Conservation (phyloP, 2,329 filamentous ascomycete genomes). For the Fulvia fulva region DNA sequence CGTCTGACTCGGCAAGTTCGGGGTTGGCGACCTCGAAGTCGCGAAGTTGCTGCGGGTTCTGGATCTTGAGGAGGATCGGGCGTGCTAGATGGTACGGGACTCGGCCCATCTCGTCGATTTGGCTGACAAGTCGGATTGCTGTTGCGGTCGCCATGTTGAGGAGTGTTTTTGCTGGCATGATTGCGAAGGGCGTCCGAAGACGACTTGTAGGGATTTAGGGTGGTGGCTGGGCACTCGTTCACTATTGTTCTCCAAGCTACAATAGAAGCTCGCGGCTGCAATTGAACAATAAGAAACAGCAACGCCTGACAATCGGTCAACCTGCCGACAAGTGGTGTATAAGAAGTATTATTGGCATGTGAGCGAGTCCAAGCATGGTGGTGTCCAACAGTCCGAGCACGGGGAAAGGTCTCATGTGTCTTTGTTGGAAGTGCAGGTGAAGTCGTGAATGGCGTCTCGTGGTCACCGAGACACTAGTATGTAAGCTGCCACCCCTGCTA, state of each 20-base stretch:
- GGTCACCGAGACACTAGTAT: too few species aligned
- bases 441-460: background rate
- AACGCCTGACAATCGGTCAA: background rate
- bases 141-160: slow-evolving; percentile 39
- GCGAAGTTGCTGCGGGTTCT: slow-evolving; percentile 67
- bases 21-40: slow-evolving; percentile 71
- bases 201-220: background rate
- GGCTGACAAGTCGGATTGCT: slow-evolving; percentile 39
- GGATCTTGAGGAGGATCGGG: slow-evolving; percentile 66
- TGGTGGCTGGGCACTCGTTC: slow-evolving; percentile 2
- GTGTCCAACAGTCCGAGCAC: background rate
- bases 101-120: slow-evolving; percentile 66
- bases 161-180: slow-evolving; percentile 35
- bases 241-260: background rate
- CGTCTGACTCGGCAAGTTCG: slow-evolving; percentile 66
- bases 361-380: background rate
- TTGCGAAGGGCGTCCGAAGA: slow-evolving; percentile 1
- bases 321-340: background rate
- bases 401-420: background rate
- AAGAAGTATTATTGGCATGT: background rate
- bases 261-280: background rate
- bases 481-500: too few species aligned
- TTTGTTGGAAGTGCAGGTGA: background rate
- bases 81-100: slow-evolving; percentile 64
- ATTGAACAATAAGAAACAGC: background rate